Percentiles rank a stretch among this genome's conserved stretches.
phyloP scores from a whole-genome alignment of 805 yeast species.

The Lachancea mirantina region DNA sequence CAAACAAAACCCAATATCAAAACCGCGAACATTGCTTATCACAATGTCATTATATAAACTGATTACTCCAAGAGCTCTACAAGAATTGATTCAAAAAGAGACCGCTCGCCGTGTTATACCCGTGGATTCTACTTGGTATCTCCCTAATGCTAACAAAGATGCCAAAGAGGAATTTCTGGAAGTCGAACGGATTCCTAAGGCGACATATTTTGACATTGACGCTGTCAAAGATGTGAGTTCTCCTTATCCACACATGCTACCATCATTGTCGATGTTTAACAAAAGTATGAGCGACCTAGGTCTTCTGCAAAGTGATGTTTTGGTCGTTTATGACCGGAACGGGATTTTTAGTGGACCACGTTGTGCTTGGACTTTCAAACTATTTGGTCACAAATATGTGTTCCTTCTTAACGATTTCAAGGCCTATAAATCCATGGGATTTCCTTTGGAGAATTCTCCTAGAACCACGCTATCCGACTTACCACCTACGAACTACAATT shows the following conservation, averaged over 20 bases:
- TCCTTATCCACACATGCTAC: slow-evolving; percentile 87
- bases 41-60: slow-evolving; percentile 24
- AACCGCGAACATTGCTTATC: neutral
- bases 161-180: slow-evolving; percentile 51
- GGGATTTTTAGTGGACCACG: slow-evolving; percentile 88
- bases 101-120: slow-evolving; percentile 40
- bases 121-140: slow-evolving; percentile 87
- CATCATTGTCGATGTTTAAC: slow-evolving; percentile 51
- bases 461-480: slow-evolving; percentile 13
- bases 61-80: slow-evolving; percentile 23
- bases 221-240: slow-evolving; percentile 51
- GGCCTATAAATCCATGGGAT: slow-evolving; percentile 40
- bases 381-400: slow-evolving; percentile 70
- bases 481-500: slow-evolving; percentile 30
- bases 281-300: slow-evolving; percentile 49
- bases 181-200: slow-evolving; percentile 51
- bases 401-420: slow-evolving; percentile 64
- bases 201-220: slow-evolving; percentile 77
- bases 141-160: slow-evolving; percentile 65
- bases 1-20: neutral
- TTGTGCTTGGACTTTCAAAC: slow-evolving; percentile 82
- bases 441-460: slow-evolving; percentile 37
- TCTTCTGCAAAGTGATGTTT: slow-evolving; percentile 43
- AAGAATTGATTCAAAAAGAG: slow-evolving; percentile 18
- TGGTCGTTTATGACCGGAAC: slow-evolving; percentile 77